Percentiles rank a stretch among this genome's conserved stretches.
Evolutionary conservation across 2,329 filamentous ascomycete genomes (phyloP).

Genomic region (Dactylellina parvicollis): DNA sequence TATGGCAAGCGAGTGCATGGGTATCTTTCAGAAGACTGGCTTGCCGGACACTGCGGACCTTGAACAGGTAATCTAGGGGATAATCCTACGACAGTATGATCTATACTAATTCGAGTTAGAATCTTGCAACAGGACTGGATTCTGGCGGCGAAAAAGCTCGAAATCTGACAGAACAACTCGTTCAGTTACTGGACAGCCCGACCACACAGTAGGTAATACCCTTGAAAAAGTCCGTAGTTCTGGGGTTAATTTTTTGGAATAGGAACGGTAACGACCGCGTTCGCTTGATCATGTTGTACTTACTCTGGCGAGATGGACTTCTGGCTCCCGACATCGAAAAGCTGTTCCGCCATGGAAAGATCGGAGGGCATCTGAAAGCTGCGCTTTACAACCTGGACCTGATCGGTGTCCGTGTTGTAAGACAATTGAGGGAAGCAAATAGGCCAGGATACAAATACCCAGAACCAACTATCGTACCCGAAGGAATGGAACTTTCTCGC

Average conservation of each 20-base stretch:
- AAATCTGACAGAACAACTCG: conserved; percentile 83
- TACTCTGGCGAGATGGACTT: conserved; percentile 85
- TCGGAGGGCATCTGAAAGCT: conserved; percentile 78
- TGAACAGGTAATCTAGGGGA: conserved; percentile 71
- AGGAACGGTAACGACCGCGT: conserved; percentile 71
- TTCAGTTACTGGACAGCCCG: conserved; percentile 87
- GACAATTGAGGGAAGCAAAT: conserved; percentile 79
- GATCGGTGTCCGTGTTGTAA: conserved; percentile 78
- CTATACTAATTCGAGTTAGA: conserved; percentile 62
- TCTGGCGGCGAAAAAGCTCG: conserved; percentile 93
- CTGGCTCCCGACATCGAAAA: conserved; percentile 84
- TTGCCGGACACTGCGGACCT: conserved; percentile 85
- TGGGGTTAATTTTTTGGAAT: conserved; percentile 1
- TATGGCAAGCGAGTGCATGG: conserved; percentile 98
- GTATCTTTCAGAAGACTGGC: conserved; percentile 84
- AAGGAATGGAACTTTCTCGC: conserved; percentile 86
- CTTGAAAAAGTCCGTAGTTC: too few species aligned
- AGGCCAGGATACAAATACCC: conserved; percentile 52
- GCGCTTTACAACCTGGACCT: conserved; percentile 81
- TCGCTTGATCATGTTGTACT: conserved; percentile 84
- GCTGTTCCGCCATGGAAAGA: conserved; percentile 80
- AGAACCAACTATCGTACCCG: conserved; percentile 68
- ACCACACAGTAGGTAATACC: conserved; percentile 60
- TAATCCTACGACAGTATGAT: conserved; percentile 20
- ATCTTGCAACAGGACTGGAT: conserved; percentile 87